phyloP scores from a whole-genome alignment of 495 filamentous ascomycete species.

The Beverwykella pulmonaria region DNA sequence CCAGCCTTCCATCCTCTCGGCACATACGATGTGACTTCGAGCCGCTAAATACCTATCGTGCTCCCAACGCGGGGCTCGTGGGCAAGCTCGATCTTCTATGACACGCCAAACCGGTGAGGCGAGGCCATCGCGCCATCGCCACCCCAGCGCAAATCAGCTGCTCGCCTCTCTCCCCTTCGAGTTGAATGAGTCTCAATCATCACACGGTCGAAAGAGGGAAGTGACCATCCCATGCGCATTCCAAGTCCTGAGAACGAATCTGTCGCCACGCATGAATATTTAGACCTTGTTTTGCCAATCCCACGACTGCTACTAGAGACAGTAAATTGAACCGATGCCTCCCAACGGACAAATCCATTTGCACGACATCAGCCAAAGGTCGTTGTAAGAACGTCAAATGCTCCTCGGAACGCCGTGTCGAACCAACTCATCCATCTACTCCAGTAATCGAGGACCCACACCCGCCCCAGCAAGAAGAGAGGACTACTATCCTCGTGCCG shows the following conservation, averaged over 20 bases:
- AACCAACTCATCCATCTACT: background rate
- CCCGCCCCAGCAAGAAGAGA: background rate
- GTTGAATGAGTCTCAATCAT: constrained; percentile 3
- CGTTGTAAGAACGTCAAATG: constrained; percentile 9
- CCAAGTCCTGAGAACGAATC: background rate
- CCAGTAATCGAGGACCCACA: too few species aligned
- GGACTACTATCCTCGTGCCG: constrained; percentile 8
- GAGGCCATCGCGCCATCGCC: background rate
- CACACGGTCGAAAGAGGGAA: constrained; percentile 1
- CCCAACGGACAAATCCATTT: constrained; percentile 29
- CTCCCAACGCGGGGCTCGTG: background rate
- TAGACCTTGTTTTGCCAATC: constrained; percentile 16
- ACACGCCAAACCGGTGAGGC: background rate
- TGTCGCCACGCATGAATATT: constrained; percentile 4
- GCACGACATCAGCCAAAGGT: constrained; percentile 18
- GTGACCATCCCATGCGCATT: background rate
- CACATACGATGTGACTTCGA: constrained; percentile 26
- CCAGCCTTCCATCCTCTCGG: background rate
- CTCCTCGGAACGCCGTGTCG: background rate
- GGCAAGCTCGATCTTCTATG: background rate
- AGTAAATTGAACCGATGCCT: constrained; percentile 7
- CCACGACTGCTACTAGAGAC: constrained; percentile 21
- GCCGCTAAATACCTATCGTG: constrained; percentile 10
- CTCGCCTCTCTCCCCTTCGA: background rate
- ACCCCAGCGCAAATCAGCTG: constrained; percentile 2